Conservation (phyloP, 306 rosid species). For the Psophocarpus tetragonolobus region DNA sequence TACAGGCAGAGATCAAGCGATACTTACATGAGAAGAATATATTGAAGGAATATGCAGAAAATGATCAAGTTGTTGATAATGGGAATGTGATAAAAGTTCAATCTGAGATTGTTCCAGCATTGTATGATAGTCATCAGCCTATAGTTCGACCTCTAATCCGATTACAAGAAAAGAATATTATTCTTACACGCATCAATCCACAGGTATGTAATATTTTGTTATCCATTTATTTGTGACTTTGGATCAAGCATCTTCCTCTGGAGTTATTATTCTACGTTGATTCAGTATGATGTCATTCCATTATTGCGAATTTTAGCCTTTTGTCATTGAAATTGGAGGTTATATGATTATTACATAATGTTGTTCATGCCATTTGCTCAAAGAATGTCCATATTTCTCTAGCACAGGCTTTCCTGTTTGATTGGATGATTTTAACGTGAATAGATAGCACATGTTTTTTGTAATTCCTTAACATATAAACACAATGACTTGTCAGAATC, state of each 20-base stretch:
- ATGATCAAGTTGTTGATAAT: conserved; percentile 78
- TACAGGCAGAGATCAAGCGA: conserved; percentile 76
- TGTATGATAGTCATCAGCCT: conserved; percentile 69
- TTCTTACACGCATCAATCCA: conserved; percentile 91
- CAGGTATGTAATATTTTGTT: conserved; percentile 51
- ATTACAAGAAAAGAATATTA: conserved; percentile 75
- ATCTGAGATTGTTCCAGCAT: conserved; percentile 73
- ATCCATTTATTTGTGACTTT: background rate
- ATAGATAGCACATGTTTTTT: background rate
- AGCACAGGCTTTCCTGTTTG: background rate
- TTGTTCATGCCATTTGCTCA: background rate
- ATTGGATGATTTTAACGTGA: conserved; percentile 23
- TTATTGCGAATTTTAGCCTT: background rate
- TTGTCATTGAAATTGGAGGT: background rate
- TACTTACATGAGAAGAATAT: conserved; percentile 78
- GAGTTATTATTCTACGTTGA: background rate
- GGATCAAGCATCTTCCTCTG: background rate
- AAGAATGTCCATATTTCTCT: background rate
- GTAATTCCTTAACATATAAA: background rate
- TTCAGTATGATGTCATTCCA: background rate
- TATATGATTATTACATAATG: background rate
- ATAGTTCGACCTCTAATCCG: conserved; percentile 75
- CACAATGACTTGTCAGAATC: background rate
- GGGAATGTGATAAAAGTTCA: conserved; percentile 78
- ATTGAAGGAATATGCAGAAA: conserved; percentile 80